Base-by-base conservation (phyloP, 1,284 basidiomycete species). In the Sporisorium sorghi region DNA sequence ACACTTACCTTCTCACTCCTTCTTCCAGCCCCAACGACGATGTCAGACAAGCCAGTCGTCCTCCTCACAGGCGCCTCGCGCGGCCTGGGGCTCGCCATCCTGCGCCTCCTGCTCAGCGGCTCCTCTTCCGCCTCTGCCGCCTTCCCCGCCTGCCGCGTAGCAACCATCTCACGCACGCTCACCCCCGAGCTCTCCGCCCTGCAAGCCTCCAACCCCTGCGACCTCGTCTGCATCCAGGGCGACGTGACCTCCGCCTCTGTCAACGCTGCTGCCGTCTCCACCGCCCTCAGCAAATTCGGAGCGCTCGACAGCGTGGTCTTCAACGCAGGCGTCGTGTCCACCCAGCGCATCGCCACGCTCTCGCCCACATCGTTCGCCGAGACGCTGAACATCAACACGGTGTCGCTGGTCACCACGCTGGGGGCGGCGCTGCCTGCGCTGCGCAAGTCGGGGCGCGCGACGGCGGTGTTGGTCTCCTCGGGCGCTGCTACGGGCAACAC, bases 381-480 rank as follows among this genome's bases (percentile, higher is more conserved):
- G 89, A 79, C 92, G 91, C 85, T 87, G 55, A 91, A 94, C 76
- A 86, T 93, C 85, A 94, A 94, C 84, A 91, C 94, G 83, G 92
- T 93, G 85, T 92, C 92, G 1, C 87, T 93, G 42, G 85, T 94
- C 50, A 87, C 89, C 12, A 88, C 91, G 12, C 78, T 94, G 39
- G 88, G 90, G 60, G 86, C 87, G 5, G 86, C 89, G 5, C 85
- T 93, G 4, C 92, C 93, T 6, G 86, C 88, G 61, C 85, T 95
- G 69, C 89, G 90, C 40, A 86, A 87, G 73, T 52, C 81, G 0
- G 44, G 44, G 2, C 15, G 28, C 5, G 93, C 91, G 0, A 87
- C 88, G 51, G 87, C 93, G 33, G 87, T 95, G 17, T 91, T 94
- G 74, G 88, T 94, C 30, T 92, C 91, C 77, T 92, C 91, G 26